These are phyloP conservation scores for Calvatia gigantea DNA, from an alignment of 768 basidiomycete species.

Conservation along the genomic window DNA sequence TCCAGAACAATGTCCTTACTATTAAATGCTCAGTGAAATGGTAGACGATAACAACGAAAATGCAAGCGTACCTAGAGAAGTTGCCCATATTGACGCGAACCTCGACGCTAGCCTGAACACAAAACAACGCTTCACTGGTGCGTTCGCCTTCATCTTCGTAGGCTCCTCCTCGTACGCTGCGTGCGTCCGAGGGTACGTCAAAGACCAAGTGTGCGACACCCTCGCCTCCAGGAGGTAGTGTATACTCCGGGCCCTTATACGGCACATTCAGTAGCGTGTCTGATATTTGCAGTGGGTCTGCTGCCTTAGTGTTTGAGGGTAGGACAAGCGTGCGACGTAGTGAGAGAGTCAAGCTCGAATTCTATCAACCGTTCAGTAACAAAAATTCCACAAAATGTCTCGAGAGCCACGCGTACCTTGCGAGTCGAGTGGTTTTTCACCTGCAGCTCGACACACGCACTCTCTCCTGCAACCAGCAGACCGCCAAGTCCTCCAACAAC, in stretches of 20 bases:
- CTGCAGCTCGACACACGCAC: conserved; percentile 69
- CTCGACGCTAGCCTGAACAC: conserved; percentile 59
- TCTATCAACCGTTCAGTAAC: conserved; percentile 36
- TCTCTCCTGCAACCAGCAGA: conserved; percentile 63
- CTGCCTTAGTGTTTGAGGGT: conserved; percentile 32
- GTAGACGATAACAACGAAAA: conserved; percentile 6
- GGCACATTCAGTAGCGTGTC: conserved; percentile 68
- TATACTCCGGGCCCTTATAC: conserved; percentile 74
- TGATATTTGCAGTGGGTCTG: conserved; percentile 53
- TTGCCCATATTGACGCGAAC: conserved; percentile 44
- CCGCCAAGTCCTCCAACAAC: conserved; percentile 62
- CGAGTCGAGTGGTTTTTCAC: conserved; percentile 81
- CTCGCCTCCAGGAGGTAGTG: conserved; percentile 68
- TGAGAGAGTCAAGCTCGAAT: conserved; percentile 59
- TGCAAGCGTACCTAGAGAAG: conserved; percentile 50
- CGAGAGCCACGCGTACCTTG: conserved; percentile 59
- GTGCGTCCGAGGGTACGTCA: conserved; percentile 66
- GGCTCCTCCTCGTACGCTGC: conserved; percentile 60
- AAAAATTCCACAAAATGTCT: too few species aligned
- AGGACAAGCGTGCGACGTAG: conserved; percentile 61
- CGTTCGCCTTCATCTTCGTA: conserved; percentile 45
- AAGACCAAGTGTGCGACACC: conserved; percentile 79
- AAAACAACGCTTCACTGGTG: conserved; percentile 57
- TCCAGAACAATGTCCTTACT: conserved; percentile 72
- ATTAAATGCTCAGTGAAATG: conserved; percentile 3